These are phyloP conservation scores for Fonsecaea multimorphosa DNA, from an alignment of 2,329 filamentous ascomycete genomes.

Conservation along the genomic window DNA sequence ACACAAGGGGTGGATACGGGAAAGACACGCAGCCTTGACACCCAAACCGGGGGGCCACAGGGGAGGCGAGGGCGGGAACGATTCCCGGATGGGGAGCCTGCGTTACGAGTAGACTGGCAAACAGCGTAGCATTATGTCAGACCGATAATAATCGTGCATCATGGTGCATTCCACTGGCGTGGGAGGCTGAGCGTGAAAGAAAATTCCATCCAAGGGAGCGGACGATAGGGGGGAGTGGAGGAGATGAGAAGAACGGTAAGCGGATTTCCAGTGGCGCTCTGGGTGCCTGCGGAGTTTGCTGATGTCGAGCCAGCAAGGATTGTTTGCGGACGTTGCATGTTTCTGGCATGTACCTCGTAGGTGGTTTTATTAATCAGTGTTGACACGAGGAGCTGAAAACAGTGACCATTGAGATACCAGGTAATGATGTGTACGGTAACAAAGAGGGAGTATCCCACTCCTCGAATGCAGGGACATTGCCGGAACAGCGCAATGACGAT, in stretches of 20 bases:
- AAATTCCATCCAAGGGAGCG: not conserved
- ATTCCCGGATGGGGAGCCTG: not conserved
- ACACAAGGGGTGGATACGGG: not conserved
- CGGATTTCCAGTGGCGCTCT: not conserved
- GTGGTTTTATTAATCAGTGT: not conserved
- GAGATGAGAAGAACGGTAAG: not conserved
- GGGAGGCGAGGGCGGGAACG: not conserved
- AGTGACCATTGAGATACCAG: not conserved
- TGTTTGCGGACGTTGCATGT: not conserved
- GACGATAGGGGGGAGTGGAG: not conserved
- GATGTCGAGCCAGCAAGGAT: not conserved
- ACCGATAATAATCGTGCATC: not conserved
- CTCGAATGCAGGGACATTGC: not conserved
- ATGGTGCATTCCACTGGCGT: not conserved
- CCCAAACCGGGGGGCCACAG: not conserved
- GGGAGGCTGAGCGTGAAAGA: not conserved
- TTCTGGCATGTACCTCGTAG: not conserved
- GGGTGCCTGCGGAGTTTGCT: not conserved
- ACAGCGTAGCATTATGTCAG: slow-evolving; percentile 5
- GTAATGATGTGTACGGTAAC: not conserved
- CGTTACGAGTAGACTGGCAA: not conserved
- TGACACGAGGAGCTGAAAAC: not conserved
- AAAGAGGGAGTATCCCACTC: not conserved
- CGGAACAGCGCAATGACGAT: not conserved
- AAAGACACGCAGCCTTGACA: not conserved